phyloP scores from a whole-genome alignment of 768 basidiomycete genomes.

The Kwoniella bestiolae region DNA sequence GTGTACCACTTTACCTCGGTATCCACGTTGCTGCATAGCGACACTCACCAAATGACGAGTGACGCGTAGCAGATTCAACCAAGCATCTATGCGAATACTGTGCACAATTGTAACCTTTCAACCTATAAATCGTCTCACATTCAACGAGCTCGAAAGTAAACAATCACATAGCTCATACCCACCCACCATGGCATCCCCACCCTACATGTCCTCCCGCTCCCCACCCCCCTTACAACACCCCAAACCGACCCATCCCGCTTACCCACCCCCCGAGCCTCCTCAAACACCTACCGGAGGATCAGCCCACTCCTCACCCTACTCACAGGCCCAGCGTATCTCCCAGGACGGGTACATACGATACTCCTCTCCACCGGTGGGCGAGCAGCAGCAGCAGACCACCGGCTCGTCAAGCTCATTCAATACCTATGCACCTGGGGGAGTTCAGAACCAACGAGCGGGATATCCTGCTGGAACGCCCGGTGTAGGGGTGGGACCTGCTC shows the following conservation, averaged over 20 bases:
- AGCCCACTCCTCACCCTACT: slow-evolving; percentile 53
- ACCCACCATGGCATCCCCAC: slow-evolving; percentile 35
- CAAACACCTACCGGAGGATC: slow-evolving; percentile 43
- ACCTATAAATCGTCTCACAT: background rate
- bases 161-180: background rate
- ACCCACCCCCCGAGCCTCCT: slow-evolving; percentile 56
- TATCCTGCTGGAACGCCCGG: slow-evolving; percentile 24
- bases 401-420: slow-evolving; percentile 30
- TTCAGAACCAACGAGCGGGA: slow-evolving; percentile 10
- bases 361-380: slow-evolving; percentile 49
- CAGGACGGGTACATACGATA: slow-evolving; percentile 52
- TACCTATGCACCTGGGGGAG: slow-evolving; percentile 28
- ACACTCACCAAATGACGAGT: background rate
- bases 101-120: background rate
- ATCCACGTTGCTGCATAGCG: background rate
- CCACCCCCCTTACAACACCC: slow-evolving; percentile 57
- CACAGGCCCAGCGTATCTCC: slow-evolving; percentile 50
- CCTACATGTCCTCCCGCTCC: slow-evolving; percentile 52
- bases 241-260: slow-evolving; percentile 56
- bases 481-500: slow-evolving; percentile 9
- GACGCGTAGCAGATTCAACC: slow-evolving; percentile 25
- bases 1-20: background rate
- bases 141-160: background rate
- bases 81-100: too few species aligned
- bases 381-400: slow-evolving; percentile 6